A percentile compares a stretch with the other conserved stretches of the same genome.
Evolutionary conservation across 2,329 filamentous ascomycete genomes (phyloP).

Genomic region (Westerdykella sp.): DNA sequence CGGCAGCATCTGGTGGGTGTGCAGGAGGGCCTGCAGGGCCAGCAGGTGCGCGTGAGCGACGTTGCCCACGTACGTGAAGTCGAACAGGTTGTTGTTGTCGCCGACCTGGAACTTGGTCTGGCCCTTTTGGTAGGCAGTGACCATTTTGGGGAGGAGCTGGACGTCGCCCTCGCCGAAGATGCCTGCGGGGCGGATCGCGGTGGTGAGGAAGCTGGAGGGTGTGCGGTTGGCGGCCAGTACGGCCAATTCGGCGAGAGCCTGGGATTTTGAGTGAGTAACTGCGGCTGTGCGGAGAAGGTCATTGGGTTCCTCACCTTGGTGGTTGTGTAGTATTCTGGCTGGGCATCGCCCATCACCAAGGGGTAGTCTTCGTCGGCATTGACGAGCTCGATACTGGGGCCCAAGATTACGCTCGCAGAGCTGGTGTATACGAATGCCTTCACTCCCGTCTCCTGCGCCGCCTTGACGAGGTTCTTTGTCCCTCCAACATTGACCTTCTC

Average conservation of each 20-base stretch:
- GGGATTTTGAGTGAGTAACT: slow-evolving; percentile 4
- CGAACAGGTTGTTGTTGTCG: slow-evolving; percentile 48
- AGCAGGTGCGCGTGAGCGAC: slow-evolving; percentile 49
- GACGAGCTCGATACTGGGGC: slow-evolving; percentile 40
- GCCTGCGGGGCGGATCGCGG: slow-evolving; percentile 45
- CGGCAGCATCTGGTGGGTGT: slow-evolving; percentile 35
- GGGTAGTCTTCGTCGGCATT: slow-evolving; percentile 47
- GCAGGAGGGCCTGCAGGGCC: slow-evolving; percentile 45
- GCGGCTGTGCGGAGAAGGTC: background rate
- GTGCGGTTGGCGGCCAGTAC: slow-evolving; percentile 47
- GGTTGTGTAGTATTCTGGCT: slow-evolving; percentile 48
- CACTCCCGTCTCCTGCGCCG: slow-evolving; percentile 43
- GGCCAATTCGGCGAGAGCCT: slow-evolving; percentile 43
- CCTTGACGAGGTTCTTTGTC: slow-evolving; percentile 44
- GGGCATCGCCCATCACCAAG: slow-evolving; percentile 40
- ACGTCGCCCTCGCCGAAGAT: slow-evolving; percentile 48
- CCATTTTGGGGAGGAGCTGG: slow-evolving; percentile 41
- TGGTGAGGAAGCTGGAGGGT: slow-evolving; percentile 43
- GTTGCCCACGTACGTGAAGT: slow-evolving; percentile 50
- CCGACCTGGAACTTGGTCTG: slow-evolving; percentile 49
- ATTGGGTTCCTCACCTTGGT: slow-evolving; percentile 38
- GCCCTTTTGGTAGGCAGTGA: slow-evolving; percentile 42
- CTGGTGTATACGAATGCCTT: slow-evolving; percentile 51
- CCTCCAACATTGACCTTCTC: slow-evolving; percentile 49
- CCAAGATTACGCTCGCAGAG: slow-evolving; percentile 46